Base-by-base conservation (phyloP, 352 stramenopile genomes). In the Blastocystis sp. region DNA sequence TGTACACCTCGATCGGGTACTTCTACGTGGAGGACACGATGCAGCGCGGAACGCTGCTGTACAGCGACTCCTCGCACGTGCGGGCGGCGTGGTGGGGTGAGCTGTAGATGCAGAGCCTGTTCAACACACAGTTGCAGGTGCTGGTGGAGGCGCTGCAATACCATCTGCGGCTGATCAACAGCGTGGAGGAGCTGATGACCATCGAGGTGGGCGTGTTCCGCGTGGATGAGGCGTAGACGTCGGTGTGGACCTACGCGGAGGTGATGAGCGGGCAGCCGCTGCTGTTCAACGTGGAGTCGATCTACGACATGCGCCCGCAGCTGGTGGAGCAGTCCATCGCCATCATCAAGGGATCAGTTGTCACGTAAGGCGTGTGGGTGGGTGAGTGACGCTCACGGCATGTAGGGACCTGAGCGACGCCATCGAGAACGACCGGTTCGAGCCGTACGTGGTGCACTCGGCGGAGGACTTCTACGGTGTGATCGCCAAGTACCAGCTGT, bases 1-100 rank as follows among this genome's bases (percentile, higher is more conserved):
- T 88, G 52, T 76, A 77, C 34, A 62, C 41, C 0, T 76, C 56
- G 34, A 78, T 88, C 21, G 64, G 64, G 17, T 88, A 59, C 53
- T 88, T 88, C 78, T 62, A 64, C 28, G 78, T 88, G 64, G 78
- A 88, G 38, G 78, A 88, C 34, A 41, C 70, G n/a, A 41, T 88
- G 64, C 78, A 88, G 48, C 78, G 78, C 3, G 78, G 78, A 40
- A 64, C 78, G 19, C 28, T 88, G 67, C 21, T 88, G 21, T 88
- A 88, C 45, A 76, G 45, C 43, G 67, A 79, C 23, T 40, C 64
- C 2, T 60, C 64, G 45, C 67, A 88, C 78, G 67, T 88, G 28
- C 11, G 40, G 10, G 10, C n/a, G 3, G 21, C 14, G 14, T 19
- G 21, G 19, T 38, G 17, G 40, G 10, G 40, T 40, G 14, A 56